Evolutionary conservation across 2,329 filamentous ascomycete species (phyloP).

Genomic region (Penicillium glabrum): DNA sequence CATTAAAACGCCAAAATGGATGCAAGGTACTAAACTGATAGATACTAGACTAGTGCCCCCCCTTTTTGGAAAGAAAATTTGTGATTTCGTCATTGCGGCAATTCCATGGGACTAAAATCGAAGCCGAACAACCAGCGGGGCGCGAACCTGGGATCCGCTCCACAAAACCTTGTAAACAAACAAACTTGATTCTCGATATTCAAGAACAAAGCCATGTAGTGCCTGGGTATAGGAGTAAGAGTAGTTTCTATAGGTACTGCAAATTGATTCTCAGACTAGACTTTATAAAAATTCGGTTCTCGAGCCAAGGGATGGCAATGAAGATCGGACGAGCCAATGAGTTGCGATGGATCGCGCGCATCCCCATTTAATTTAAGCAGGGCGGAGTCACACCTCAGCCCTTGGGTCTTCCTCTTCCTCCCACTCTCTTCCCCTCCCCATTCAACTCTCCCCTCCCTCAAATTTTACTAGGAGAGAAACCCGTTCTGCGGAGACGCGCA

Average conservation of each 20-base stretch:
- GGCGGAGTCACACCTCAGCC: conserved; percentile 26
- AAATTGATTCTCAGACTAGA: not conserved
- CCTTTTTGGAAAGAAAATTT: not conserved
- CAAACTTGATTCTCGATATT: not conserved
- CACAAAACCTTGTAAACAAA: conserved; percentile 21
- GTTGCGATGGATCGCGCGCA: conserved; percentile 15
- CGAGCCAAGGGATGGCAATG: conserved; percentile 5
- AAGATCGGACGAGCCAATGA: conserved; percentile 20
- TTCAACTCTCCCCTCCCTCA: conserved; percentile 7
- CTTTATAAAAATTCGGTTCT: not conserved
- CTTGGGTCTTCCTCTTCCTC: conserved; percentile 16
- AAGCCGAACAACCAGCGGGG: conserved; percentile 15
- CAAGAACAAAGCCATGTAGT: too few species aligned
- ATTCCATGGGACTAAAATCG: conserved; percentile 13
- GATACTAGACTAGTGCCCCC: not conserved
- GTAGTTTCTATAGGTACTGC: too few species aligned
- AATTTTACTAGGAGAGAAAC: conserved; percentile 1
- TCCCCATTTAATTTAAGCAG: conserved; percentile 28
- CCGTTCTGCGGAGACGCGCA: conserved; percentile 10
- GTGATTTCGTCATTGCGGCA: conserved; percentile 11
- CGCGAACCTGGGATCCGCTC: conserved; percentile 18
- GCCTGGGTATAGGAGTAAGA: too few species aligned
- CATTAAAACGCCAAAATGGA: not conserved
- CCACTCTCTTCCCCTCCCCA: conserved; percentile 6
- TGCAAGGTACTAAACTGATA: not conserved